These are phyloP conservation scores for Mentha longifolia DNA, from an alignment of 257 asterid genomes.

Conservation along the genomic window DNA sequence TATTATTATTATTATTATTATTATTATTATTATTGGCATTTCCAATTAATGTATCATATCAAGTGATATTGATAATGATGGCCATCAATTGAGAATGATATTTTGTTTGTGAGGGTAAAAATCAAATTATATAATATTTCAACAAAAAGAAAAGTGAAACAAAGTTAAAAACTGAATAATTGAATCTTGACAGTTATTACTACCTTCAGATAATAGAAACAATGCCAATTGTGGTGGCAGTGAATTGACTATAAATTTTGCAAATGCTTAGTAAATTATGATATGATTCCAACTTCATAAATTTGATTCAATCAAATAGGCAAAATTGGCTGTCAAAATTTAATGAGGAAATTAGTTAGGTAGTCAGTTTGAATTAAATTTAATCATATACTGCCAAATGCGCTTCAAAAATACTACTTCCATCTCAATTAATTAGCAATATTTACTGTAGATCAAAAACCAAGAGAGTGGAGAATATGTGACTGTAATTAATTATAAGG, in stretches of 20 bases:
- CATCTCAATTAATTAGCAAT: too few species aligned
- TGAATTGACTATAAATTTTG: neutral
- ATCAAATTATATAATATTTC: neutral
- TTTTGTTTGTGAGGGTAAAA: neutral
- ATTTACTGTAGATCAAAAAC: too few species aligned
- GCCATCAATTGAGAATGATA: slow-evolving; percentile 26
- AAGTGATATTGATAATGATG: neutral
- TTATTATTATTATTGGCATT: too few species aligned
- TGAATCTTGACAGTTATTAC: neutral
- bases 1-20: too few species aligned
- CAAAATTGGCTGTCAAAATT: slow-evolving; percentile 5
- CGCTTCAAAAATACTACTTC: too few species aligned
- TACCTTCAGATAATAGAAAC: neutral
- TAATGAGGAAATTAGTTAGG: neutral
- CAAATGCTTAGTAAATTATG: neutral
- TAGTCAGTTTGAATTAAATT: neutral
- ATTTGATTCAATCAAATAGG: neutral
- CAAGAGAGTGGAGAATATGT: too few species aligned
- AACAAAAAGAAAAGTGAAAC: too few species aligned
- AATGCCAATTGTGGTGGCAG: neutral
- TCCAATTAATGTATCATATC: slow-evolving; percentile 5
- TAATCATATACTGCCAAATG: neutral
- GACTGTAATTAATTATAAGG: too few species aligned
- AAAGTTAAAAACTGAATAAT: neutral
- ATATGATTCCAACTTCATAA: neutral